These are phyloP conservation scores for Alternaria infectoria DNA, from an alignment of 2,329 filamentous ascomycete species.

Conservation along the genomic window DNA sequence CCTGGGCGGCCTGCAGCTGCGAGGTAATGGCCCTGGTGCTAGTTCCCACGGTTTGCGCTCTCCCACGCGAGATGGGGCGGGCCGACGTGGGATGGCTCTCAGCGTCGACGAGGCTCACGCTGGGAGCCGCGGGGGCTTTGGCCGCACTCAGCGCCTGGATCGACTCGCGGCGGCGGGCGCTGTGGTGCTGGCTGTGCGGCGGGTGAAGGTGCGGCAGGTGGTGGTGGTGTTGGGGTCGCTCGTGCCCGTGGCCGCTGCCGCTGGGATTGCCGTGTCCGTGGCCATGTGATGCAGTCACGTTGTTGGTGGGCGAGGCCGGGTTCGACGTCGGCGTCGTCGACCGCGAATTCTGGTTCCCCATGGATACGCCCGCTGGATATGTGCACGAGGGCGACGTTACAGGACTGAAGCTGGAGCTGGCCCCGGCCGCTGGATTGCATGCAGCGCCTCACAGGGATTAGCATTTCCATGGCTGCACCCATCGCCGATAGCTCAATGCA, in stretches of 20 bases:
- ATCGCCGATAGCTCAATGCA: conserved; percentile 25
- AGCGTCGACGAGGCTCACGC: conserved; percentile 46
- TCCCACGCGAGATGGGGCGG: conserved; percentile 36
- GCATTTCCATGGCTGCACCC: conserved; percentile 22
- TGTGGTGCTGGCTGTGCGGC: conserved; percentile 24
- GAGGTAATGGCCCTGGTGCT: conserved; percentile 30
- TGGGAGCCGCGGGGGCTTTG: conserved; percentile 48
- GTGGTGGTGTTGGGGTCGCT: conserved; percentile 14
- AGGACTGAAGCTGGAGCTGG: conserved; percentile 14
- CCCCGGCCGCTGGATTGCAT: conserved; percentile 22
- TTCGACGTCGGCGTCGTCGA: conserved; percentile 27
- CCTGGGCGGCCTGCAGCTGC: conserved; percentile 41
- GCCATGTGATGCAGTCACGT: conserved; percentile 31
- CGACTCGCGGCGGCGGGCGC: conserved; percentile 47
- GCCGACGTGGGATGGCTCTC: conserved; percentile 37
- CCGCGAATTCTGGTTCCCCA: conserved; percentile 47
- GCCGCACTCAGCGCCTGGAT: conserved; percentile 49
- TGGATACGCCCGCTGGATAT: conserved; percentile 12
- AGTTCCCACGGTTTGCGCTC: conserved; percentile 34
- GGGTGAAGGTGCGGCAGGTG: conserved; percentile 19
- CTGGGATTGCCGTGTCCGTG: background rate
- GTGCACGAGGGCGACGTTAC: conserved; percentile 1
- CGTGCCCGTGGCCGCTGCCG: background rate
- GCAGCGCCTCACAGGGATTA: conserved; percentile 29
- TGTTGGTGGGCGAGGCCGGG: conserved; percentile 33